A percentile compares a stretch with the other conserved stretches of the same genome.
phyloP scores from a whole-genome alignment of 352 stramenopile genomes.

The Phytophthora tentaculata region DNA sequence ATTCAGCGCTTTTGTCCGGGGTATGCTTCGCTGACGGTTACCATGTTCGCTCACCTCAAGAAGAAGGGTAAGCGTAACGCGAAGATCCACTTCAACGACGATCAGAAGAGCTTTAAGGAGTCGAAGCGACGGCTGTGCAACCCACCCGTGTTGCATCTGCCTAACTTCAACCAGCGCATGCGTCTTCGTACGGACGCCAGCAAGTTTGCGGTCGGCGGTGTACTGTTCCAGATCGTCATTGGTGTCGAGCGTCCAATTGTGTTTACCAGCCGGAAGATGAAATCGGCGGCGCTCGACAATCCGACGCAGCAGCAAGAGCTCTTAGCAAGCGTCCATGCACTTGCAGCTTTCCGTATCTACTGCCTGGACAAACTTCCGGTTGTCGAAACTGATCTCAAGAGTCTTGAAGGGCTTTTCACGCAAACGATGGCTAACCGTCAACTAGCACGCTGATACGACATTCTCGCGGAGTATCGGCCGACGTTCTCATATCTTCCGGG shows the following conservation, averaged over 20 bases:
- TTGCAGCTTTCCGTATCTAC: constrained; percentile 3
- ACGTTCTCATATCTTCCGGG: background rate
- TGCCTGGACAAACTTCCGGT: constrained; percentile 3
- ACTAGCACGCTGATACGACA: constrained; percentile 13
- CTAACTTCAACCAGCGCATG: constrained; percentile 5
- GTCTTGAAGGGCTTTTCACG: constrained; percentile 10
- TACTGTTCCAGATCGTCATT: background rate
- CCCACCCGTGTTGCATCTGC: constrained; percentile 1
- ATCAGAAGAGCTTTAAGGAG: background rate
- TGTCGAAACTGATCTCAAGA: constrained; percentile 20
- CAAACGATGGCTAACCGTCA: constrained; percentile 15
- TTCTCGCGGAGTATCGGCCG: constrained; percentile 15
- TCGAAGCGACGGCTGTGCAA: background rate
- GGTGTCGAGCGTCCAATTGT: background rate
- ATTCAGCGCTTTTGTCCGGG: constrained; percentile 2
- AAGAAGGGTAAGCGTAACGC: constrained; percentile 4
- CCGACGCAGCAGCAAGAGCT: constrained; percentile 11
- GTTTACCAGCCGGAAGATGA: constrained; percentile 23
- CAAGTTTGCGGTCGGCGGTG: constrained; percentile 9
- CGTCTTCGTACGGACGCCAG: constrained; percentile 9
- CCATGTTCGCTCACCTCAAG: constrained; percentile 2
- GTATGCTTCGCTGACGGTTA: constrained; percentile 2
- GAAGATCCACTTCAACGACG: background rate
- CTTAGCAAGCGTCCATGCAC: constrained; percentile 5
- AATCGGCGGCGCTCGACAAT: constrained; percentile 21